Base-by-base conservation (phyloP, 2,329 filamentous ascomycete genomes). In the Colletotrichum aenigma region DNA sequence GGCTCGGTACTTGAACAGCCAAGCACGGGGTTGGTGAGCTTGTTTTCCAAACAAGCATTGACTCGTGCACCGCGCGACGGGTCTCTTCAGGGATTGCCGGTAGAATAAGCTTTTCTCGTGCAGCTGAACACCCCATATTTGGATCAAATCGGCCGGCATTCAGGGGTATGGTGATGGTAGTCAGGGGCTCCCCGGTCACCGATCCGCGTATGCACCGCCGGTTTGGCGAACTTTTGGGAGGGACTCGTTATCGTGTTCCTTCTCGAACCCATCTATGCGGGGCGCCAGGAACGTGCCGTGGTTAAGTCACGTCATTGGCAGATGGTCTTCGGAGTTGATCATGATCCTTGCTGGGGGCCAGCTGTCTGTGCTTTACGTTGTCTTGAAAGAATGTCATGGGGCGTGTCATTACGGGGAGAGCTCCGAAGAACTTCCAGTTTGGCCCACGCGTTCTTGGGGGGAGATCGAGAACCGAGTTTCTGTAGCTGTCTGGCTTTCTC, bases 41-140 rank as follows among this genome's bases (percentile, higher is more conserved):
- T 48, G 36, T 71, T 48, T 61, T 38, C 28, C 28, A 48, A 69
- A 71, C 71, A 70, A 70, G 66, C 71, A 71, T 74, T 71, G 67
- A 74, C 67, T 71, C 67, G 67, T 66, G 71, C 71, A 62, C 30
- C 48, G 6, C 7, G 7, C n/a, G 7, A 36, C 18, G 65, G 52
- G 26, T 28, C 21, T 10, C 10, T 4, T 26, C 67, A 61, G 55
- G 71, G 71, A 36, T 74, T 28, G 21, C n/a, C 5, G 1, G 58
- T 12, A n/a, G 61, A 15, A 66, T 30, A 71, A 75, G 68, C 61
- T 71, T 66, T 66, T 74, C 13, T 48, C 43, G 26, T 71, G 66
- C 71, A 74, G 67, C 61, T 52, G 6, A 34, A n/a, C 18, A 6
- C 28, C 34, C 66, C 24, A 48, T 58, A 18, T 16, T n/a, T 36